Evolutionary conservation across 768 basidiomycete species (phyloP), one percentile per base, ranked within the genome.

Genomic region (Xerocomellus chrysenteron): DNA sequence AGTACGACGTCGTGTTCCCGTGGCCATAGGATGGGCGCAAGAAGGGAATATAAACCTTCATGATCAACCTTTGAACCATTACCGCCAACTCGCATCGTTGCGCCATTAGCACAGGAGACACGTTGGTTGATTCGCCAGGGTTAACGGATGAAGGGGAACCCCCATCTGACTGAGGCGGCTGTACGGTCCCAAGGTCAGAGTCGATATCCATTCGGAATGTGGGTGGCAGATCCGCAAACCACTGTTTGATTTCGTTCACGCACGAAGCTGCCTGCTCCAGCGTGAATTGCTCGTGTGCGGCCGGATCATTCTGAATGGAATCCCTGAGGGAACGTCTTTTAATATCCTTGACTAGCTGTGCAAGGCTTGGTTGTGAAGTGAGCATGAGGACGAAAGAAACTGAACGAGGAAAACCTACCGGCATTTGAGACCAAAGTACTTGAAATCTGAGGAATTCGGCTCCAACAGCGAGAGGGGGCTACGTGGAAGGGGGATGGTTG

Each of bases 21-120:
- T 65, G 49, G 37, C 58, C 36, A 56, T 65, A 63, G 45, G 73
- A 68, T 8, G 73, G 73, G 14, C 76, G 74, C 57, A 90, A 69
- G 70, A 90, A 88, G 0, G 90, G 89, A n/a, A 83, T 65, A 66
- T 86, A 90, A 7, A 82, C 73, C 69, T 82, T 83, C 59, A 90
- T 72, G 52, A 88, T 74, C 50, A 91, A 66, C 39, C 82, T 72
- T 60, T 88, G 78, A 5, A 84, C 83, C 49, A 82, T 75, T 43
- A 88, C 79, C 1, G 79, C 77, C 47, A 90, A 71, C 60, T 88
- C 84, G 70, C 81, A 81, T 40, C 80, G 78, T 64, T 87, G 82
- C 12, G 76, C 76, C 47, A 76, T 65, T 32, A 83, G 74, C 11
- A 74, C 63, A 2, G 76, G 72, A 9, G 78, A 74, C 11, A 62